Conservation (phyloP, 1,284 basidiomycete species). For the Puccinia polysora region DNA sequence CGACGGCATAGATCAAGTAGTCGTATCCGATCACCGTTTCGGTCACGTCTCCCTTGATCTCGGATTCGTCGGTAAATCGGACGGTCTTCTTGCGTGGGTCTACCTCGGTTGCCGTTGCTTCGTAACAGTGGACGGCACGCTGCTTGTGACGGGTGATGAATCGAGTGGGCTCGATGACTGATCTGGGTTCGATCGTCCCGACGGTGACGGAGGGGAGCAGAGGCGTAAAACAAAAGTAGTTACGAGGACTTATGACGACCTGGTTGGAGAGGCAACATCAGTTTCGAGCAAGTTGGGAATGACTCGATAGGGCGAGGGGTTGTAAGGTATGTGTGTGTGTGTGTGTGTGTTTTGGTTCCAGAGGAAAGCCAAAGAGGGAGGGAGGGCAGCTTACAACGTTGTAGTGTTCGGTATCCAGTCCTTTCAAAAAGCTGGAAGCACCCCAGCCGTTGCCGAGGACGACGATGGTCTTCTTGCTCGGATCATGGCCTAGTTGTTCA, state of each 20-base stretch:
- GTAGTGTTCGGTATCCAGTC: constrained; percentile 82
- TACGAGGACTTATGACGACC: constrained; percentile 88
- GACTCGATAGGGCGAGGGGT: not conserved
- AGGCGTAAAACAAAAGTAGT: constrained; percentile 94
- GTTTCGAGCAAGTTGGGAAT: constrained; percentile 14
- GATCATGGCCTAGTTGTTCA: constrained; percentile 77
- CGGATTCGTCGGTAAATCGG: constrained; percentile 77
- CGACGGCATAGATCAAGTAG: constrained; percentile 92
- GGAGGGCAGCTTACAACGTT: constrained; percentile 69
- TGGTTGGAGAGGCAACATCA: constrained; percentile 50
- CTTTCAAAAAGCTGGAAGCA: constrained; percentile 81
- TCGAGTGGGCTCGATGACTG: constrained; percentile 85
- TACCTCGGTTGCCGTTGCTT: constrained; percentile 83
- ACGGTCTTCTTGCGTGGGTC: constrained; percentile 87
- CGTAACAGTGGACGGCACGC: constrained; percentile 79
- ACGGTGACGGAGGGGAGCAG: constrained; percentile 88
- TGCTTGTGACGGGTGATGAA: constrained; percentile 90
- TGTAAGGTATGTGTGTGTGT: not conserved
- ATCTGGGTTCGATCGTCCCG: constrained; percentile 75
- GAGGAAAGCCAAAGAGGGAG: not conserved
- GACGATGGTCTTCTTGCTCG: constrained; percentile 84
- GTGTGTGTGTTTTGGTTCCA: too few relatives aligned
- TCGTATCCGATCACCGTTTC: constrained; percentile 82
- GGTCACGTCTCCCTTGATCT: constrained; percentile 66
- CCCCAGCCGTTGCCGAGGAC: constrained; percentile 95